Conservation (phyloP, 1,139 yeast species). For the Sugiyamaella pinicola region DNA sequence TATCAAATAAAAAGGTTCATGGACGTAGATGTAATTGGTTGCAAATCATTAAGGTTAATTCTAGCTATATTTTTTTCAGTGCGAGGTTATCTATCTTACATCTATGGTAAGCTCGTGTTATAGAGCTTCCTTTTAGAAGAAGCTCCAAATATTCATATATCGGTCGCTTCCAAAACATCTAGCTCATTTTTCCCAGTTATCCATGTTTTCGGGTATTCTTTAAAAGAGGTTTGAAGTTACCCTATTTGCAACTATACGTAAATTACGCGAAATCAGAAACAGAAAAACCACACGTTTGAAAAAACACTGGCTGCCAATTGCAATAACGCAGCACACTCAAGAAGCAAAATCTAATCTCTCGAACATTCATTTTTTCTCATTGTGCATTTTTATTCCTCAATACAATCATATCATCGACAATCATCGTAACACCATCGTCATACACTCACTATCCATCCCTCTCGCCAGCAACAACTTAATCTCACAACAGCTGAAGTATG, state of each 20-base stretch:
- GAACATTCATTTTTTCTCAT: conserved; percentile 1
- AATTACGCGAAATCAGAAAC: conserved; percentile 1
- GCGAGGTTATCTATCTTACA: no score
- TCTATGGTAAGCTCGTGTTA: no score
- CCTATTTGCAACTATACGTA: conserved; percentile 2
- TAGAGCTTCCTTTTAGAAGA: no score
- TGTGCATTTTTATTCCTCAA: no score
- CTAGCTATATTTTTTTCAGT: no score
- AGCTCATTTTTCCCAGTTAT: not conserved
- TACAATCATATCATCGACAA: not conserved
- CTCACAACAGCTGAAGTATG: conserved; percentile 1
- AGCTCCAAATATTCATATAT: no score
- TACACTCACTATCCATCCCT: not conserved
- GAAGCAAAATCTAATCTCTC: not conserved
- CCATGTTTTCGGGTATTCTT: not conserved
- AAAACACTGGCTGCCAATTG: not conserved
- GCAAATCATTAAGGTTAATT: no score
- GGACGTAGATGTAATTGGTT: no score
- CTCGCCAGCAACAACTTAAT: not conserved
- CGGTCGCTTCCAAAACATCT: no score
- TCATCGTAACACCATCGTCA: not conserved
- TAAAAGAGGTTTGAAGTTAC: not conserved
- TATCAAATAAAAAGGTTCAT: no score
- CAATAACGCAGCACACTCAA: no score
- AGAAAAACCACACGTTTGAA: not conserved